These are phyloP conservation scores for Coemansia sp. DNA, from an alignment of 192 early-diverging fungal species.

Conservation along the genomic window DNA sequence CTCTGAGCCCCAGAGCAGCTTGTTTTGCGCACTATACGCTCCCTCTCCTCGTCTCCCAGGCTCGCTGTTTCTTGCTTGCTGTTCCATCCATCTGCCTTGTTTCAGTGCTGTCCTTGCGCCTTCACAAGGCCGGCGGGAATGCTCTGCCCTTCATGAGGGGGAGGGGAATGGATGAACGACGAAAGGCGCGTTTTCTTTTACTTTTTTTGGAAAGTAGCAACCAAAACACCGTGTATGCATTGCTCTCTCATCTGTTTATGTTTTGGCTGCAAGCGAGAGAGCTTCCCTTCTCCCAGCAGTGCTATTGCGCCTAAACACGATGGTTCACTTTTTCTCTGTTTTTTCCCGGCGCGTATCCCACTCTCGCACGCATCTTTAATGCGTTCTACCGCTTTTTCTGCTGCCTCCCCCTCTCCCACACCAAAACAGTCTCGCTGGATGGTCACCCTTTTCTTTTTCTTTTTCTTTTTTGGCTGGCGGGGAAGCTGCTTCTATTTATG, in stretches of 20 bases:
- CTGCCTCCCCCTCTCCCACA: constrained; percentile 8
- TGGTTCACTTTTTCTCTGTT: constrained; percentile 1
- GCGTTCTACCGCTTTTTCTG: constrained; percentile 7
- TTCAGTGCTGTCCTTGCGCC: no score
- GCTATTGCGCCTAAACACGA: not conserved
- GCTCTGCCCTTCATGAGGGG: not conserved
- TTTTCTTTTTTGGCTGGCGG: not conserved
- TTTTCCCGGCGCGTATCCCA: not conserved
- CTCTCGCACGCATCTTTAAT: no score
- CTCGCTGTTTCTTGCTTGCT: not conserved
- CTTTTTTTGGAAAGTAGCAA: not conserved
- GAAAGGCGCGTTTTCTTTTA: not conserved
- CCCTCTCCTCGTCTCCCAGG: no score
- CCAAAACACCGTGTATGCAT: not conserved
- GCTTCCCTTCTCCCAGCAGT: not conserved
- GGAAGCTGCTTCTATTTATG: not conserved
- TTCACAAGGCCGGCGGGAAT: not conserved
- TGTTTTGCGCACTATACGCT: no score
- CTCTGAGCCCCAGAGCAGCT: no score
- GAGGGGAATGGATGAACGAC: not conserved
- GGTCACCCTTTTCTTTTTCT: no score
- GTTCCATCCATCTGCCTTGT: not conserved
- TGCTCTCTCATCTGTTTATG: not conserved
- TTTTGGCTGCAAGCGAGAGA: not conserved
- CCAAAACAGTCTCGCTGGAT: constrained; percentile 3